These are phyloP conservation scores for Sporothrix sp. DNA, from an alignment of 2,329 filamentous ascomycete genomes.

Conservation along the genomic window DNA sequence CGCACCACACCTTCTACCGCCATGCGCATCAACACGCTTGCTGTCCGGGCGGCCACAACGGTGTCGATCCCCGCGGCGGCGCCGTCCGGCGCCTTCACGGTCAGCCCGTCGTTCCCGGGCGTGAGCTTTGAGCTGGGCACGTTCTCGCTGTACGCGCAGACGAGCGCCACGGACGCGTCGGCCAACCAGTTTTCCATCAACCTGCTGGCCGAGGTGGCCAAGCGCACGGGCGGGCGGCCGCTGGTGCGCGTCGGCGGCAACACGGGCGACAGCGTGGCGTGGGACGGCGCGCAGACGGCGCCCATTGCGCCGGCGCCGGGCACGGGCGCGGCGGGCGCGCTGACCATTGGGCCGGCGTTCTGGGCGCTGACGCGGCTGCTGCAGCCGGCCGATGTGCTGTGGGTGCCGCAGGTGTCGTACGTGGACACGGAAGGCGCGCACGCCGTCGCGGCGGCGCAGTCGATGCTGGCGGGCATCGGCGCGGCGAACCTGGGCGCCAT, in stretches of 20 bases:
- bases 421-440: background rate
- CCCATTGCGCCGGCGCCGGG: background rate
- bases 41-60: slow-evolving; percentile 1
- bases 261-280: background rate
- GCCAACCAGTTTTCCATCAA: slow-evolving; percentile 4
- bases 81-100: background rate
- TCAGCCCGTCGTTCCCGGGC: background rate
- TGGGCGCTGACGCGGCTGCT: background rate
- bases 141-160: background rate
- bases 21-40: slow-evolving; percentile 2
- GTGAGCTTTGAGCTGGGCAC: slow-evolving; percentile 4
- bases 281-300: background rate
- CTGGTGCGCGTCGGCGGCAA: background rate
- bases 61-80: background rate
- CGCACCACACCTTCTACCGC: background rate
- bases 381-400: background rate
- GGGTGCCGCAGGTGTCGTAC: slow-evolving; percentile 2
- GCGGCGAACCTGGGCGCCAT: background rate
- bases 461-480: slow-evolving; percentile 1
- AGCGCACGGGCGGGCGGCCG: background rate
- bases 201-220: background rate
- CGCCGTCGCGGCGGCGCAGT: background rate
- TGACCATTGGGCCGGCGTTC: background rate
- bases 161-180: background rate
- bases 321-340: background rate